Base-by-base conservation (phyloP, 805 yeast genomes). In the Candida coquimbonensis region DNA sequence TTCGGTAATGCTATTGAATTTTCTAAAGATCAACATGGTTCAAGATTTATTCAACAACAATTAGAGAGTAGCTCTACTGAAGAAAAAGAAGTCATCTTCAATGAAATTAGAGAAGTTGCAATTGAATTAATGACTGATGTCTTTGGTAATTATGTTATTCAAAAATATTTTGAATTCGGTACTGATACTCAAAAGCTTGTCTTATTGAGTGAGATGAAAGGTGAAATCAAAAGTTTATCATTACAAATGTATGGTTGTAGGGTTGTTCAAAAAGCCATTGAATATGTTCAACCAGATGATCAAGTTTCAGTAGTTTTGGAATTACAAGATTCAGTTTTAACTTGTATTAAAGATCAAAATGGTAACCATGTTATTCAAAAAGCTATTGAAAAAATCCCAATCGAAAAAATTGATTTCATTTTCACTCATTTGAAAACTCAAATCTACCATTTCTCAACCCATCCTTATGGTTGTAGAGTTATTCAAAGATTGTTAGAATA, bases 301-400 rank as follows among this genome's bases (percentile, higher is more conserved):
- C 93, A 87, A 64, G 72, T 82, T 26, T 64, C 64, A 32, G 72
- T 93, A 31, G 79, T 88, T 42, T 69, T 72, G 25, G 99, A 93
- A 65, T 69, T 93, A 49, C 77, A 73, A 43, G 74, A 73, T 38
- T 72, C 74, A 51, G 80, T 84, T 24, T 58, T 81, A 43, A 74
- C 75, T 47, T 77, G 91, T 64, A 86, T 91, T 49, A 88, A 88
- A 61, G 98, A 93, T 64, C 98, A 91, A 68, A 93, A 93, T 64
- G 99, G 98, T 52, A 93, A 93, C 64, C 99, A 93, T 65, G 99
- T 93, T 16, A 85, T 93, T 52, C 99, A 93, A 67, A 91, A 90
- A 63, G 82, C 96, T 1, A 87, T 93, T 54, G 99, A 93, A 66
- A 70, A 78, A 49, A 80, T 90, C 42, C 93, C 96, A 5, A 78